Evolutionary conservation across 371 early-diverging fungal species (phyloP).

Genomic region (Zychaea mexicana): DNA sequence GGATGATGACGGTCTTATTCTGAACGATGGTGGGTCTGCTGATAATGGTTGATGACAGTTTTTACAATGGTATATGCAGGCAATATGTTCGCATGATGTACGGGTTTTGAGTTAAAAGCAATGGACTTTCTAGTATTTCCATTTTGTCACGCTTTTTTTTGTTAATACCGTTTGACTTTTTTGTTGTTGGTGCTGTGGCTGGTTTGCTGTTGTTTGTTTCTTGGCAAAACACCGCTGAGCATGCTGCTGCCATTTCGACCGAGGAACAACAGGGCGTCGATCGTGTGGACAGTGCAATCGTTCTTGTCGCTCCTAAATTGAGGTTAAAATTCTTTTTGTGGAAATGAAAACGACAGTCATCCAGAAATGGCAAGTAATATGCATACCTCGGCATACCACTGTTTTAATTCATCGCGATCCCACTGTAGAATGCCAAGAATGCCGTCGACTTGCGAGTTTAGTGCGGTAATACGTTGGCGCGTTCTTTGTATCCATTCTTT

Average conservation of each 20-base stretch:
- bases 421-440: conserved; percentile 1
- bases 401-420: conserved; percentile 9
- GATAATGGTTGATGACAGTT: background rate
- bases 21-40: background rate
- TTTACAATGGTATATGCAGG: no score
- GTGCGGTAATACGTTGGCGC: background rate
- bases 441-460: background rate
- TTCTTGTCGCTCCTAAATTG: background rate
- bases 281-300: background rate
- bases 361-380: no score
- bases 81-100: no score
- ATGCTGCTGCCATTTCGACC: background rate
- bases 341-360: background rate
- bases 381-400: conserved; percentile 5
- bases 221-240: background rate
- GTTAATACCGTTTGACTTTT: background rate
- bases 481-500: background rate
- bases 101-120: no score
- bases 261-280: conserved; percentile 1
- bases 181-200: background rate
- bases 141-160: background rate
- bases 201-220: background rate
- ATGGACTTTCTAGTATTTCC: background rate
- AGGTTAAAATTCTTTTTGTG: background rate
- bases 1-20: background rate